Evolutionary conservation across 805 yeast genomes (phyloP), one percentile per base, ranked within the genome.

Genomic region (Sugiyamaella americana): DNA sequence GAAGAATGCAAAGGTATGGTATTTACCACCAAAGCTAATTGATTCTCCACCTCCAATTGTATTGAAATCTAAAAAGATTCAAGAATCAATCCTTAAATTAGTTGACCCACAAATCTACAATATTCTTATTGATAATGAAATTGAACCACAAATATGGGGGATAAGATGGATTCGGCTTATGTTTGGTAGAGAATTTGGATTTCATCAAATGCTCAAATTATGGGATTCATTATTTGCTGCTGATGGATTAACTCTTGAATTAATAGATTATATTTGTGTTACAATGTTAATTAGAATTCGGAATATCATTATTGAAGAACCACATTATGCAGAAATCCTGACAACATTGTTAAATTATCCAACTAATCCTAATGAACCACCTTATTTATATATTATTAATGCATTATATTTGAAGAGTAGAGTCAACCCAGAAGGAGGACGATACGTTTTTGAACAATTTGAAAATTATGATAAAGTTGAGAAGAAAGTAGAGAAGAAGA

Each of bases 131-230:
- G 43, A 43, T 11, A 46, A 58, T 22, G 55, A 50, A 3, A 57
- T 65, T 13, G 69, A 65, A 49, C 67, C 69, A 1, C 69, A 65
- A 49, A 56, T 65, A 19, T 65, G 69, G 69, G 69, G 64, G 2
- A 56, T 65, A 4, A 53, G 67, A 20, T 65, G 68, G 68, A 54
- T 65, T 24, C 49, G 69, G 11, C 50, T 65, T 35, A 47, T 65
- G 37, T 65, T 66, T 39, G 59, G 65, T 5, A 51, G 70, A 13
- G 70, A 65, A 50, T 65, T 66, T 47, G 54, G 51, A 8, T 61
- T 65, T 40, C 39, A 49, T 18, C 47, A 46, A n/a, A 45, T 54
- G 38, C 49, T 66, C 35, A 37, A 24, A 10, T 43, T 65, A 17
- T 65, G 69, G 69, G 70, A 66, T 40, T 54, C 61, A 10, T 41